Base-by-base conservation (phyloP, 306 rosid genomes). In the Cucumis melo region DNA sequence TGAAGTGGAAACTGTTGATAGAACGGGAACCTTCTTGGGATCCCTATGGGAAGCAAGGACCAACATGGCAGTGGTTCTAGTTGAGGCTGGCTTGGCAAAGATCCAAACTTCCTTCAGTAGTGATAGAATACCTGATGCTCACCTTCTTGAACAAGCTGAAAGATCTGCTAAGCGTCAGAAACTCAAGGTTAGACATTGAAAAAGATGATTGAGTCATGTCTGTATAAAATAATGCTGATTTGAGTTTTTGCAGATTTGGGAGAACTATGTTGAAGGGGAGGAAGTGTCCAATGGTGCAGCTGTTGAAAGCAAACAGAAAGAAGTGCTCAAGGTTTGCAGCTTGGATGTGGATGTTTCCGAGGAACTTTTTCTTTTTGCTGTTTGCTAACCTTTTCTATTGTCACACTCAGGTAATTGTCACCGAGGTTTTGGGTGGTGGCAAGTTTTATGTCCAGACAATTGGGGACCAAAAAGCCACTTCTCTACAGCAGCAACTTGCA, bases 11-110 rank as follows among this genome's bases (percentile, higher is more conserved):
- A 94, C 97, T 24, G 97, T 89, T 29, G 96, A 94, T 83, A 86
- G 92, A 87, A 92, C 89, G 72, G 99, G 99, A 77, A 94, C 98
- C 15, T 94, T 88, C 87, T 82, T 94, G 90, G 99, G 99, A 78
- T 92, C 99, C 75, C 78, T 94, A 41, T 94, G 99, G 99, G 99
- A 94, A 84, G 88, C 91, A 0, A 90, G 81, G 84, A 80, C 83
- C 72, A 94, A 94, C 75, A 80, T 89, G 79, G 97, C 96, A 20
- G 42, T 83, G 66, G 60, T 90, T 55, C 96, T 94, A 13, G 93
- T 94, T 54, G 98, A 94, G 84, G 96, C 95, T 79, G 99, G 99
- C 53, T 88, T 94, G 50, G 99, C 99, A 19, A 94, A 86, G 83
- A 89, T 89, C 64, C 97, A 93, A 78, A 82, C 87, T 46, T 87